These are phyloP conservation scores for Russula vinacea DNA, from an alignment of 768 basidiomycete genomes.

Conservation along the genomic window DNA sequence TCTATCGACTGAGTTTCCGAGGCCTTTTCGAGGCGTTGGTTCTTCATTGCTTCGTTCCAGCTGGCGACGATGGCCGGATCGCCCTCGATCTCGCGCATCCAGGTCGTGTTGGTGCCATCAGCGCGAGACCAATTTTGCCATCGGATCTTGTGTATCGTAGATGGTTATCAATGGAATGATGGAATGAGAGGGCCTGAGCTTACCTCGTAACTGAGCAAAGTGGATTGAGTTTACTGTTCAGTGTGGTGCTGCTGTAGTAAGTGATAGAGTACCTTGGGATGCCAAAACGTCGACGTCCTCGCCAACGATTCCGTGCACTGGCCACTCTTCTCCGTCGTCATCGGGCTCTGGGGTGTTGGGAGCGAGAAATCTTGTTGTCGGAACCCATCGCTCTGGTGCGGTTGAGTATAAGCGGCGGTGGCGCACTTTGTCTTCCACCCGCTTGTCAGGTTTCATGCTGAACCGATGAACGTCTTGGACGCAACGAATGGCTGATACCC, in stretches of 20 bases:
- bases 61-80: conserved; percentile 9
- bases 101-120: conserved; percentile 29
- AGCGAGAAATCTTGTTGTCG: conserved; percentile 14
- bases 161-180: not conserved
- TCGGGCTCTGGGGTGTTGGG: conserved; percentile 24
- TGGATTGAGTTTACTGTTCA: not conserved
- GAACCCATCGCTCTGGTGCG: not conserved
- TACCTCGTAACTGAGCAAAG: conserved; percentile 25
- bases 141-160: conserved; percentile 19
- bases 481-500: conserved; percentile 18
- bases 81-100: conserved; percentile 18
- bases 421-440: not conserved
- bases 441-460: not conserved
- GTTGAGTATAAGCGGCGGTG: not conserved
- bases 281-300: conserved; percentile 29
- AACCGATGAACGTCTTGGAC: not conserved
- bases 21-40: conserved; percentile 12
- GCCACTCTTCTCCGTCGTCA: conserved; percentile 28
- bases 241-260: not conserved
- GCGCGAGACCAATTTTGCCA: conserved; percentile 28
- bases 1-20: conserved; percentile 20
- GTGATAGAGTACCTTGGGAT: conserved; percentile 17
- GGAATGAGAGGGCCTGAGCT: not conserved
- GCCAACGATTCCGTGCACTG: conserved; percentile 29
- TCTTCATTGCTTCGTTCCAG: conserved; percentile 17